Base-by-base conservation (phyloP, 2,329 filamentous ascomycete species). In the Cadophora luteo-olivacea region DNA sequence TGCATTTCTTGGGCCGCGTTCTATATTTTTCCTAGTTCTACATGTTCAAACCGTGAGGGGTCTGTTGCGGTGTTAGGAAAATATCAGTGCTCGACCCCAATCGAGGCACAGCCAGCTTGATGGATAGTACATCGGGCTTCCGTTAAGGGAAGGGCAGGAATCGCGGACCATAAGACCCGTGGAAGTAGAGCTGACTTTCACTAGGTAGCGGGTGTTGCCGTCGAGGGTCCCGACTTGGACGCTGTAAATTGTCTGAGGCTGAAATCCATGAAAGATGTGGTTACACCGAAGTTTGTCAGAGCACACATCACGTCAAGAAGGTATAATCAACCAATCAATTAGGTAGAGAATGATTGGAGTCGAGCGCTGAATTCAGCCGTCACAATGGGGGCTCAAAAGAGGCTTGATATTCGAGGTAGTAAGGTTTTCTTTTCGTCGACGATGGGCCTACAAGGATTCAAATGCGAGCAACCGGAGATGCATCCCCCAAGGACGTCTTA, bases 231-330 rank as follows among this genome's bases (percentile, higher is more conserved):
- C 54, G 19, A 36, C 11, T 0, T 22, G 54, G 54, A 24, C 54
- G 16, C 14, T 55, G 52, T 5, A 55, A 33, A 33, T 25, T 62
- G 41, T 36, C 9, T 33, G 60, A 62, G 60, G 45, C 60, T 62
- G 45, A 52, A 62, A 36, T 57, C 29, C 14, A 7, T 38, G 29
- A 5, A 24, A 38, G 1, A 29, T 52, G 60, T 16, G 60, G 45
- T 49, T 51, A 62, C 60, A 62, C 9, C 24, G 14, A 22, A 57
- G 29, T 6, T 3, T 36, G 36, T 33, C 38, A 11, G 32, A 38
- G n/a, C 33, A 48, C 33, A 16, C 22, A 61, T 29, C 4, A 9
- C 7, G 16, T 45, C 9, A 8, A n/a, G 25, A n/a, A 6, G 11
- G 14, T 2, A 8, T 16, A 3, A 9, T 11, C 11, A 19, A 29